A percentile compares a stretch with the other conserved stretches of the same genome.
Conservation (phyloP, 495 filamentous ascomycete species). For the Penicillium arizonense region DNA sequence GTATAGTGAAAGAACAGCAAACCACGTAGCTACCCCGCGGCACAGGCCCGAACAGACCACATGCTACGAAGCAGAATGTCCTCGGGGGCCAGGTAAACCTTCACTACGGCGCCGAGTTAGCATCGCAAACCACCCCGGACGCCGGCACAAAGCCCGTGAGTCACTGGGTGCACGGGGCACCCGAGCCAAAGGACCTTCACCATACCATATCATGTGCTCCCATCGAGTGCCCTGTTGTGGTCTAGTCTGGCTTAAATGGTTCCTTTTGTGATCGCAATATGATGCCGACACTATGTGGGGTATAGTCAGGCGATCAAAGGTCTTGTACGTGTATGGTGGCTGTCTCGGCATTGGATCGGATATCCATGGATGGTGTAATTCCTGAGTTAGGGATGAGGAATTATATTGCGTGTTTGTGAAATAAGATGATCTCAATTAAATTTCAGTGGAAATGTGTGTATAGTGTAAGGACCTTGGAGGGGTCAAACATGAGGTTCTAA, state of each 20-base stretch:
- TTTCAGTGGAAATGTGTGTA: not conserved
- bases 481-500: no score
- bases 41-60: slow-evolving; percentile 5
- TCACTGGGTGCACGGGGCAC: slow-evolving; percentile 22
- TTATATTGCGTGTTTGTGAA: not conserved
- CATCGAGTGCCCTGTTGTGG: slow-evolving; percentile 4
- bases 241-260: slow-evolving; percentile 7
- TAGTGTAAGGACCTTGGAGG: not conserved
- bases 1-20: no score
- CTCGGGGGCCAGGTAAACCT: not conserved
- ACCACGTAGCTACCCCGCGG: slow-evolving; percentile 11
- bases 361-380: slow-evolving; percentile 1
- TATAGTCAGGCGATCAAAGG: slow-evolving; percentile 19
- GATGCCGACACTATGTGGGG: slow-evolving; percentile 24
- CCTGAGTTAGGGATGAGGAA: not conserved
- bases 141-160: slow-evolving; percentile 14
- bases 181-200: slow-evolving; percentile 1
- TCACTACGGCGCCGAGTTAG: not conserved
- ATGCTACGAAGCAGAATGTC: slow-evolving; percentile 8
- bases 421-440: not conserved
- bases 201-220: slow-evolving; percentile 14
- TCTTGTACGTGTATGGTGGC: slow-evolving; percentile 2
- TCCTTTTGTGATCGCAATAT: slow-evolving; percentile 13
- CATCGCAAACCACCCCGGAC: slow-evolving; percentile 6
- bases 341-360: slow-evolving; percentile 5